Evolutionary conservation across 169 alveolate genomes (phyloP), one percentile per base, ranked within the genome.

Genomic region (Babesia caballi): DNA sequence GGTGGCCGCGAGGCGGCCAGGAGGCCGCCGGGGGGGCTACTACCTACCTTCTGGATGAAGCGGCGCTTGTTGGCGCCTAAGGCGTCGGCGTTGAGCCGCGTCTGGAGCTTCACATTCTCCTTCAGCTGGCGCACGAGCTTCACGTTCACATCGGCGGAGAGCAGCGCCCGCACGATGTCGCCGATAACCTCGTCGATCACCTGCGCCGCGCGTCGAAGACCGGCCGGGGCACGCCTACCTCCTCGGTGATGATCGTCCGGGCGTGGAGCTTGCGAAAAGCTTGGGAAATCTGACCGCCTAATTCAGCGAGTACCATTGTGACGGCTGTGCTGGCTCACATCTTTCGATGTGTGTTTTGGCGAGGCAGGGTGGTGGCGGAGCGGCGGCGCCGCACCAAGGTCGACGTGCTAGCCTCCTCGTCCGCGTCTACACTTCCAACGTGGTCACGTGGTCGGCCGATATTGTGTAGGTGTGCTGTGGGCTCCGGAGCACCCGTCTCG

Each of bases 261-360:
- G 95, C 75, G 67, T 96, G 97, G 33, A 97, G 94, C 77, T 95
- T 96, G 61, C 91, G 89, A 33, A 97, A 86, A 27, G 99, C 99
- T 28, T 86, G 90, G 17, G 96, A 85, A 23, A 97, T 94, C 91
- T 93, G 96, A 49, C 90, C 84, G 41, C 99, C 98, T 27, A 97
- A 84, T 89, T 97, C 99, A 27, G 98, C 98, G 66, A 97, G 87
- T 38, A 97, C 99, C 99, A 97, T 97, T 81, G 80, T 71, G 56
- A 30, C n/a, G 30, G 49, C 25, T 33, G 15, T 21, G 17, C 32
- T 40, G 70, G 51, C 36, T 60, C 53, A 38, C 70, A 60, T 60
- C 57, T 60, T 38, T 14, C 36, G 70, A 14, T 14, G 14, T 42
- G 15, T 5, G 9, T 8, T 40, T 0, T 30, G 66, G 11, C 3